These are phyloP conservation scores for Rhizopus delemar DNA, from an alignment of 371 early-diverging fungal genomes.

Conservation along the genomic window DNA sequence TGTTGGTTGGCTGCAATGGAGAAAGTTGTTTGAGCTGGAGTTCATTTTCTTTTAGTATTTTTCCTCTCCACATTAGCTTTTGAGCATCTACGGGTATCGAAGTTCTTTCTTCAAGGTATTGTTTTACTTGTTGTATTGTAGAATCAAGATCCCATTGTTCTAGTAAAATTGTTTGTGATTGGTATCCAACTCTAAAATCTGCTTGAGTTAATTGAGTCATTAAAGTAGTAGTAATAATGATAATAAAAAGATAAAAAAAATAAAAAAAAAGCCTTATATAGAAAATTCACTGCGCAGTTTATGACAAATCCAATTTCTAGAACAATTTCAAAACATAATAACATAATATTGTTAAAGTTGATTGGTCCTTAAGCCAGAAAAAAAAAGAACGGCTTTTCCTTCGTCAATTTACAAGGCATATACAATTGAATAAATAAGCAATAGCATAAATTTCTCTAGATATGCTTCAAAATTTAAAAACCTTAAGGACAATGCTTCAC, in stretches of 20 bases:
- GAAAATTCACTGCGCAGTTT: background rate
- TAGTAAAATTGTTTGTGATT: conserved; percentile 31
- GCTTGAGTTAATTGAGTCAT: background rate
- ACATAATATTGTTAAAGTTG: too few relatives aligned
- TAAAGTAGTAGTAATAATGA: background rate
- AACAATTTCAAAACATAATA: too few relatives aligned
- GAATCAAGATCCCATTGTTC: conserved; percentile 24
- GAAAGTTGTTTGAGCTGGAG: conserved; percentile 15
- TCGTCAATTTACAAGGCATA: too few relatives aligned
- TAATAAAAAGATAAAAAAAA: background rate
- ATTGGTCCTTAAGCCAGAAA: too few relatives aligned
- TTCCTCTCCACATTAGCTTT: conserved; percentile 58
- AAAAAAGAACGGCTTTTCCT: too few relatives aligned
- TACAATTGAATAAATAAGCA: too few relatives aligned
- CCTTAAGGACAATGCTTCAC: too few relatives aligned
- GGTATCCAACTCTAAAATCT: conserved; percentile 48
- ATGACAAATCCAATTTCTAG: too few relatives aligned
- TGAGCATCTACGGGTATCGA: conserved; percentile 41
- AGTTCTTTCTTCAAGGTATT: conserved; percentile 38
- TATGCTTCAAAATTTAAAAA: too few relatives aligned
- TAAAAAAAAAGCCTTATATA: background rate
- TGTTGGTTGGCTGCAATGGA: conserved; percentile 4
- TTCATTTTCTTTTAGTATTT: conserved; percentile 33
- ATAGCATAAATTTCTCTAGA: too few relatives aligned
- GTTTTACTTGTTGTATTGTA: conserved; percentile 41